Conservation (phyloP, 768 basidiomycete genomes). For the Tulasnella sp. region DNA sequence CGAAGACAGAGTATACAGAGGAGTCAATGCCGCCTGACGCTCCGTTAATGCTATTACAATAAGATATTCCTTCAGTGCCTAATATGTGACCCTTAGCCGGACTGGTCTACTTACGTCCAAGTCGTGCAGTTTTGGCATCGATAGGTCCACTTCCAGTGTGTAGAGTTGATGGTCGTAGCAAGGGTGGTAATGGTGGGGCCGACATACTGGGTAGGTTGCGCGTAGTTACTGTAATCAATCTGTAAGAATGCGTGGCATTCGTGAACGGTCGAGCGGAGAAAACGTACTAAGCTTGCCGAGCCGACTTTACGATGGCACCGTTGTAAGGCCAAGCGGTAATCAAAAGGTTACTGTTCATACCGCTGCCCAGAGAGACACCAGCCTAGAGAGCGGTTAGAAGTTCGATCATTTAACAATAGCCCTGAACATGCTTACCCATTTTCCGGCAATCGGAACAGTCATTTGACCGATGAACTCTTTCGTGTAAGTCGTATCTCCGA, state of each 20-base stretch:
- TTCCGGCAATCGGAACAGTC: slow-evolving; percentile 50
- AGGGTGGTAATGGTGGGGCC: slow-evolving; percentile 54
- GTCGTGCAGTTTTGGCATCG: slow-evolving; percentile 60
- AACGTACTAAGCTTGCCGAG: slow-evolving; percentile 53
- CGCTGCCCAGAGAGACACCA: slow-evolving; percentile 51
- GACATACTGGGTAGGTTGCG: slow-evolving; percentile 46
- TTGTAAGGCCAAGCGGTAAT: slow-evolving; percentile 60
- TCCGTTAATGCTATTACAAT: slow-evolving; percentile 18
- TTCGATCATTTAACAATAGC: background rate
- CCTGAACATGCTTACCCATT: slow-evolving; percentile 42
- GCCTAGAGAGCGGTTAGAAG: slow-evolving; percentile 6
- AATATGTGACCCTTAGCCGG: slow-evolving; percentile 34
- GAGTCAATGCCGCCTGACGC: background rate
- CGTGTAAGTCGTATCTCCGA: slow-evolving; percentile 11
- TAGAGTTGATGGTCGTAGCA: slow-evolving; percentile 44
- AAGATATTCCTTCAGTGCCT: slow-evolving; percentile 30
- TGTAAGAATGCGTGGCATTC: background rate
- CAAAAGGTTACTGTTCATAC: slow-evolving; percentile 54
- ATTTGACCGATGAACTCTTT: slow-evolving; percentile 61
- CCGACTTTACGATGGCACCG: slow-evolving; percentile 47
- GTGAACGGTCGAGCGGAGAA: background rate
- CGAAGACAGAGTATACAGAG: slow-evolving; percentile 12
- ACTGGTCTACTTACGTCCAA: slow-evolving; percentile 22
- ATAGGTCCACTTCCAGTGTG: slow-evolving; percentile 63
- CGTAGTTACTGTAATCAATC: slow-evolving; percentile 44